Percentiles rank a stretch among this genome's conserved stretches.
Conservation (phyloP, 2,329 filamentous ascomycete species). For the Aspergillus pseudoviridinutans region DNA sequence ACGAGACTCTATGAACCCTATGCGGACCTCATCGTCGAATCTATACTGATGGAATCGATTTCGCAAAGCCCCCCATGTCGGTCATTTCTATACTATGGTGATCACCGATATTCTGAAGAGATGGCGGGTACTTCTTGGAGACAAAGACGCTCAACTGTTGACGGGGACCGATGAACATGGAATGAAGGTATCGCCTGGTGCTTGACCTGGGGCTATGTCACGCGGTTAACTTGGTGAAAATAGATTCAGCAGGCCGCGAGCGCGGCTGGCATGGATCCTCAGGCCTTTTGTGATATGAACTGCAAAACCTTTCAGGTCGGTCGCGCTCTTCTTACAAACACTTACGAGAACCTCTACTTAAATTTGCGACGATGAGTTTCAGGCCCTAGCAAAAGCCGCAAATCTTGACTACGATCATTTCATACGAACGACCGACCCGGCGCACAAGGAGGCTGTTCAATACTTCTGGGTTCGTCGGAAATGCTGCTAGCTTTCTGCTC, state of each 20-base stretch:
- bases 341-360: not conserved
- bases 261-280: conserved; percentile 65
- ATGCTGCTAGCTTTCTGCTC: not conserved
- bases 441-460: conserved; percentile 79
- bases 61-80: conserved; percentile 76
- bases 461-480: conserved; percentile 68
- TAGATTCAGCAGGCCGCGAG: conserved; percentile 78
- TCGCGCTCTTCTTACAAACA: not conserved
- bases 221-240: conserved; percentile 13
- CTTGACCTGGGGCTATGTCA: not conserved
- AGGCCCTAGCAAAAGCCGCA: conserved; percentile 64
- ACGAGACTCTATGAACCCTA: not conserved
- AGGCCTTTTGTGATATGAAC: conserved; percentile 84
- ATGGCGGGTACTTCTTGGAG: conserved; percentile 76
- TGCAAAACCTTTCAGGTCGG: conserved; percentile 68
- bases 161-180: conserved; percentile 98
- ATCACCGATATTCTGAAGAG: conserved; percentile 87
- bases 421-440: conserved; percentile 81
- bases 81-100: conserved; percentile 91
- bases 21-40: not conserved
- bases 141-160: conserved; percentile 63
- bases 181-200: conserved; percentile 64
- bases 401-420: conserved; percentile 78
- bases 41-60: not conserved
- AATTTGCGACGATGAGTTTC: conserved; percentile 10